Base-by-base conservation (phyloP, 139 green algal species). In the Volvox africanus region DNA sequence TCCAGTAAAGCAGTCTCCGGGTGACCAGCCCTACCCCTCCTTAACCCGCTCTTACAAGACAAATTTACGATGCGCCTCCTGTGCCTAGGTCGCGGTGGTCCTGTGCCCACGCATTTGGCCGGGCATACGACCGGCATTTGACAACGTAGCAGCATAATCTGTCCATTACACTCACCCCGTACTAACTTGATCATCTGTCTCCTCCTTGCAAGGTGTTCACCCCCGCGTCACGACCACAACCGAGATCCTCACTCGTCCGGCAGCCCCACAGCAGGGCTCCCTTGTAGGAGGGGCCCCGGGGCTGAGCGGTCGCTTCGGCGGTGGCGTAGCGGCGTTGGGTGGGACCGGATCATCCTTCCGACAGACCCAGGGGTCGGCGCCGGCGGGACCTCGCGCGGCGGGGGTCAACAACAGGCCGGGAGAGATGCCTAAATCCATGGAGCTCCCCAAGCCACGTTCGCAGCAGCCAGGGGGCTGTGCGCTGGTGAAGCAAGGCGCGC, bases 151-250 rank as follows among this genome's bases (percentile, higher is more conserved):
- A 55, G 44, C 9, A 5, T 55, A 55, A 9, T 9, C 44, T 55
- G 44, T 9, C 44, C 44, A 14, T 5, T 55, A 55, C 44, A 55
- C 44, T 55, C 9, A 55, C 44, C 44, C 44, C 44, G 44, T 14
- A 55, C 44, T 55, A 55, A 55, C 44, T 55, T 55, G 5, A 55
- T 55, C 44, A 5, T 14, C 44, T 55, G 44, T 55, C 44, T 9
- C 44, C 44, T 55, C 9, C 44, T 6, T 28, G 65, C 50, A 44
- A 86, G 80, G 80, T 55, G n/a, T 86, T 1, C 50, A 73, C 17
- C 80, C 80, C 0, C 80, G 80, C 2, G 80, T 86, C 50, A 86
- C 80, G 26, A 86, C 80, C 80, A 86, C 80, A 18, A 86, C 80
- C 14, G 80, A 86, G 80, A 55, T 86, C 1, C 44, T 86, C 50